Evolutionary conservation across 768 basidiomycete species (phyloP).

Genomic region (Kwoniella pini): DNA sequence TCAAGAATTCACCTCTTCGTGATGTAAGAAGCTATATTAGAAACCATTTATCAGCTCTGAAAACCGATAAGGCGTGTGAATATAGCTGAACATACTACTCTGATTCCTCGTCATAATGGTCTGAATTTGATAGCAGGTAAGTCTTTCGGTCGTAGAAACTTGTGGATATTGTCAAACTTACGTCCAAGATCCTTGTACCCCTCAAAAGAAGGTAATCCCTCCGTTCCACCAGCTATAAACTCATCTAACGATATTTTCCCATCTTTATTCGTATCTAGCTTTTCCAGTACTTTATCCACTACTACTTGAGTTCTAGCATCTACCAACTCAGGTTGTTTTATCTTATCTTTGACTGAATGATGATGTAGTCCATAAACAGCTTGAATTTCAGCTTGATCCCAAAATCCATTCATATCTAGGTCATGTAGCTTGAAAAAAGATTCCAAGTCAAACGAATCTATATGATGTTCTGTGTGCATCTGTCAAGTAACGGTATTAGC

Average conservation of each 20-base stretch:
- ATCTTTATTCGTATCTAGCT: slow-evolving; percentile 74
- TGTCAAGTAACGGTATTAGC: no score
- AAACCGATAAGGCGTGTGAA: neutral
- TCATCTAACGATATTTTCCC: slow-evolving; percentile 57
- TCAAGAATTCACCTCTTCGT: slow-evolving; percentile 69
- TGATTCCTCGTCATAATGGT: slow-evolving; percentile 54
- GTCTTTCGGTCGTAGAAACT: no score
- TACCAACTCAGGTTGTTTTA: slow-evolving; percentile 65
- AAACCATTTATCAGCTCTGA: slow-evolving; percentile 13
- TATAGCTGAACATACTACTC: slow-evolving; percentile 49
- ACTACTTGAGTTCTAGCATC: slow-evolving; percentile 78
- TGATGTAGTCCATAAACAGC: slow-evolving; percentile 97
- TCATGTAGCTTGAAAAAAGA: slow-evolving; percentile 98
- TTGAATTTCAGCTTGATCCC: slow-evolving; percentile 86
- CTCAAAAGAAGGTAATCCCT: slow-evolving; percentile 53
- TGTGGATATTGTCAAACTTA: no score
- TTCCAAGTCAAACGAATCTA: slow-evolving; percentile 66
- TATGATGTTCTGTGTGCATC: slow-evolving; percentile 54
- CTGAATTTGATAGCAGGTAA: slow-evolving; percentile 1
- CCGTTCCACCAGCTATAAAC: slow-evolving; percentile 50
- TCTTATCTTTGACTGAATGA: slow-evolving; percentile 75
- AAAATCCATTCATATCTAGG: slow-evolving; percentile 77
- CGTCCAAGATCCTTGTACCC: slow-evolving; percentile 54
- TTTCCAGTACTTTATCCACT: slow-evolving; percentile 67
- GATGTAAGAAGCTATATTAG: slow-evolving; percentile 62